Evolutionary conservation across 2,329 filamentous ascomycete species (phyloP).

Genomic region (Colletotrichum spaethianum): DNA sequence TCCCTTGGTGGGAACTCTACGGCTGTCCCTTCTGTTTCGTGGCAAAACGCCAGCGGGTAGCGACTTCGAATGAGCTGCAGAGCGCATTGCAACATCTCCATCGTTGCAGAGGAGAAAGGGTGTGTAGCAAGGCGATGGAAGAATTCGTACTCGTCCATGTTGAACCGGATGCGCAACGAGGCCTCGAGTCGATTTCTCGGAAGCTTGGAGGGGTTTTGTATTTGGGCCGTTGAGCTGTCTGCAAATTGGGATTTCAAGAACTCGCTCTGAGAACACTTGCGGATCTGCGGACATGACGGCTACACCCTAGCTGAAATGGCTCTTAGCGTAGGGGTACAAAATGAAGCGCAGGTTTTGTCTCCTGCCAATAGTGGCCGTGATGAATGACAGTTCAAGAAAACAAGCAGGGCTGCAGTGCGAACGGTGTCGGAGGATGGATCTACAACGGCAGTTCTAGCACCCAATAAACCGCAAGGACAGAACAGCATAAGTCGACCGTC

Average conservation of each 20-base stretch:
- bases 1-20: conserved; percentile 1
- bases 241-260: background rate
- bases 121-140: conserved; percentile 12
- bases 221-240: background rate
- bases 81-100: conserved; percentile 20
- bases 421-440: too few relatives aligned
- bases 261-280: background rate
- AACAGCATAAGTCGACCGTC: too few relatives aligned
- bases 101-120: conserved; percentile 16
- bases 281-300: background rate
- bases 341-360: background rate
- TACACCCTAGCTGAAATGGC: background rate
- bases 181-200: background rate
- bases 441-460: too few relatives aligned
- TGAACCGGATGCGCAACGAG: background rate
- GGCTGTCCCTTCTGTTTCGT: background rate
- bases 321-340: background rate
- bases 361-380: background rate
- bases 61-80: conserved; percentile 3
- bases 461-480: too few relatives aligned
- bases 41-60: background rate
- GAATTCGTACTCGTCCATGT: conserved; percentile 12
- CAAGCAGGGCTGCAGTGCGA: too few relatives aligned
- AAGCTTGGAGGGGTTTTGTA: too few relatives aligned
- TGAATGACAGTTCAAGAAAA: background rate